Evolutionary conservation across 495 filamentous ascomycete species (phyloP), one percentile per base, ranked within the genome.

Genomic region (Cercophora newfieldiana): DNA sequence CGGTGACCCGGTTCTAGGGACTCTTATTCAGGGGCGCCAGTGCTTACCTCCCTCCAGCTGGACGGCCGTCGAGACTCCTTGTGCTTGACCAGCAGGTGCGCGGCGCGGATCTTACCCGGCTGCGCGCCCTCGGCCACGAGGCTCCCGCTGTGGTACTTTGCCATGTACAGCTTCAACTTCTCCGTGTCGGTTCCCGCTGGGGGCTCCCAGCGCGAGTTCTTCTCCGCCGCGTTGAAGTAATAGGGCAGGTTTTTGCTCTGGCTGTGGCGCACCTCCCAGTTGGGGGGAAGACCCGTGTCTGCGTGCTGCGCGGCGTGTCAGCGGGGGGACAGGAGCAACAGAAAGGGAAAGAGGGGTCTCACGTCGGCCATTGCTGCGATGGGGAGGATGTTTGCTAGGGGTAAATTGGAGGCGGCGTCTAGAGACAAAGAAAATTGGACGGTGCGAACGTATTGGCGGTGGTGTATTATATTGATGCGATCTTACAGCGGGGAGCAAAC

Each of bases 211-310:
- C 90, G 86, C 58, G 95, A 98, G 69, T 89, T 87, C 72, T 91
- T 92, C 55, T 90, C 90, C 28, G 75, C 76, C 26, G 89, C 77
- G 79, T 96, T 95, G 89, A 96, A 98, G 80, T 97, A 99, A 82
- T 99, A 99, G 37, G 95, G 95, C 18, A 98, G 90, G 78, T 95
- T 96, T 81, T 97, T 98, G 76, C 91, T 94, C 80, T 96, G 94
- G 75, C 91, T 96, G 80, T 94, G 91, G 71, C 93, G 91, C 72
- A 98, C 92, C 79, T 97, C 93, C 95, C 95, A 97, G 74, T 87
- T 84, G 5, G 85, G 73, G 51, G 95, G 95, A 61, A 99, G 87
- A 73, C 95, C 95, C 69, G 90, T 88, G 50, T 92, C 90, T 82
- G 77, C 64, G 66, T 64, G 66, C 64, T 62, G 53, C 64, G n/a